Evolutionary conservation across 768 basidiomycete genomes (phyloP), one percentile per base, ranked within the genome.

Genomic region (Crassisporium funariophilum): DNA sequence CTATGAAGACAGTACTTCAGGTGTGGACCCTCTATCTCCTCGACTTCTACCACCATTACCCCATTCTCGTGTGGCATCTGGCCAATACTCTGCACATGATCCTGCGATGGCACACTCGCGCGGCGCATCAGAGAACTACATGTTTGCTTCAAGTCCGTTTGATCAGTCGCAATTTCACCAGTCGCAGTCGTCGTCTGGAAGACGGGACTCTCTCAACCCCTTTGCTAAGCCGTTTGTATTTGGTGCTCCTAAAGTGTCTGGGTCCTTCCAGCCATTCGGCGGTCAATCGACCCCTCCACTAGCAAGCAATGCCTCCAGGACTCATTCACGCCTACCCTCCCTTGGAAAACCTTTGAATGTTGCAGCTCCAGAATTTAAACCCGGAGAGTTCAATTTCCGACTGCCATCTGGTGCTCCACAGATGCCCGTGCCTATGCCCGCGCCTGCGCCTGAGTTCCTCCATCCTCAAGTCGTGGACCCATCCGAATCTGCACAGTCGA

Each of bases 141-240:
- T 16, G 63, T 55, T 49, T 25, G 62, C 55, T 41, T 59, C 57
- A 56, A 27, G 31, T 54, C 37, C 43, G 12, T n/a, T n/a, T n/a
- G n/a, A n/a, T n/a, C n/a, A n/a, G n/a, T n/a, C n/a, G n/a, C 24
- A 21, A 46, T 35, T 53, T 47, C 44, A 43, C 37, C 54, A 66
- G 37, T 50, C 56, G 44, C 53, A 38, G 52, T 48, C 48, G 33
- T 65, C 64, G 17, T 19, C 54, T 10, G 58, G 59, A 8, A 56
- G 59, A n/a, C 51, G 63, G 25, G 72, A 75, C 27, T 66, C 77
- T 2, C 75, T 91, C 39, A 93, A 93, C 61, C 91, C 91, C 0
- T 74, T 80, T 40, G 91, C 91, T 5, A 89, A 88, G 59, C 88
- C 91, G 0, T 93, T 93, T 54, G 83, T 91, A 7, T 92, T 92